Conservation (phyloP, 768 basidiomycete species). For the Leccinum ochraceum region DNA sequence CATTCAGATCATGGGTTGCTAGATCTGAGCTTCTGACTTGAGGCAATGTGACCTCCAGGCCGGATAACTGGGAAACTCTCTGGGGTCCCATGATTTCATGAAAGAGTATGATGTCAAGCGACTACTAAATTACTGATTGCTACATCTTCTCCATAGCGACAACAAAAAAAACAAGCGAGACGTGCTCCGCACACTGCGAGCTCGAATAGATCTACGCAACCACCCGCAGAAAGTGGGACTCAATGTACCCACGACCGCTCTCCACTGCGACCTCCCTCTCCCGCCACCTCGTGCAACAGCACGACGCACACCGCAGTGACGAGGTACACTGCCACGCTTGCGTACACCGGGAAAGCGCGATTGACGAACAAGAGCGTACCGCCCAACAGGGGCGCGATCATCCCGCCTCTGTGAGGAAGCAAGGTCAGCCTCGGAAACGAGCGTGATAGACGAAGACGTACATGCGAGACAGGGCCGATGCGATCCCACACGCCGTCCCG, state of each 20-base stretch:
- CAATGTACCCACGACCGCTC: neutral
- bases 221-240: neutral
- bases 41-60: too few relatives aligned
- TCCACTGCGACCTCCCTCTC: slow-evolving; percentile 14
- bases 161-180: neutral
- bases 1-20: too few relatives aligned
- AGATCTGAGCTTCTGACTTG: too few relatives aligned
- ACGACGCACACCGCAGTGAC: slow-evolving; percentile 65
- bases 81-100: too few relatives aligned
- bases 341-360: slow-evolving; percentile 73
- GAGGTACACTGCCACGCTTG: slow-evolving; percentile 65
- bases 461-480: slow-evolving; percentile 84
- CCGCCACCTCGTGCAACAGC: slow-evolving; percentile 50
- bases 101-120: too few relatives aligned
- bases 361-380: slow-evolving; percentile 69
- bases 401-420: slow-evolving; percentile 63
- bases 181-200: neutral
- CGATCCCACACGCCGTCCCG: slow-evolving; percentile 87
- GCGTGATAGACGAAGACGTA: slow-evolving; percentile 37
- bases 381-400: slow-evolving; percentile 83
- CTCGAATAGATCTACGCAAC: neutral
- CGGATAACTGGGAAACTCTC: too few relatives aligned
- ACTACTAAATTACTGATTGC: too few relatives aligned
- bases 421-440: neutral
- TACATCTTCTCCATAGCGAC: neutral